These are phyloP conservation scores for Hanseniaspora jakobsenii DNA, from an alignment of 805 yeast genomes.

Conservation along the genomic window DNA sequence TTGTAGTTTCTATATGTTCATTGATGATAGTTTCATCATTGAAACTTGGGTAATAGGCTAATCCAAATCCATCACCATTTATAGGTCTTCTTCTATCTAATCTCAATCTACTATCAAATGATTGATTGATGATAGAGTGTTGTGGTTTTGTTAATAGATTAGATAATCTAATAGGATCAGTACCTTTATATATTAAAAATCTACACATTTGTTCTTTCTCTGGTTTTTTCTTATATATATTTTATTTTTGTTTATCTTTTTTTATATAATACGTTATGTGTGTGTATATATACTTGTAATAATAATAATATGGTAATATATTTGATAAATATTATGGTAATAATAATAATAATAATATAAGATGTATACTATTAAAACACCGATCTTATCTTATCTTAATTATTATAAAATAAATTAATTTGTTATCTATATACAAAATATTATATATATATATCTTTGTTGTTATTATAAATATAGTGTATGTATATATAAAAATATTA, in stretches of 20 bases:
- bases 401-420: too few relatives aligned
- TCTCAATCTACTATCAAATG: conserved; percentile 79
- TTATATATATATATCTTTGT: too few relatives aligned
- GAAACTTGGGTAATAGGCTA: conserved; percentile 68
- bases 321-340: too few relatives aligned
- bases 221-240: not conserved
- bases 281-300: too few relatives aligned
- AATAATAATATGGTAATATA: too few relatives aligned
- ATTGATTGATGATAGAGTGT: conserved; percentile 92
- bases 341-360: too few relatives aligned
- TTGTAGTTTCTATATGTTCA: too few relatives aligned
- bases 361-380: too few relatives aligned
- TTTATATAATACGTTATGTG: not conserved
- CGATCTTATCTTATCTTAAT: too few relatives aligned
- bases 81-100: conserved; percentile 83
- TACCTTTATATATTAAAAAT: conserved; percentile 81
- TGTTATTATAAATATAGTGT: too few relatives aligned
- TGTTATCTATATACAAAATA: too few relatives aligned
- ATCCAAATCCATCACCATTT: conserved; percentile 97
- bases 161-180: conserved; percentile 74
- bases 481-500: too few relatives aligned
- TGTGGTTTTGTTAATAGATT: conserved; percentile 88
- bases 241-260: not conserved
- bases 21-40: conserved; percentile 24
- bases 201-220: conserved; percentile 57